phyloP scores from a whole-genome alignment of 768 basidiomycete genomes.

The Hygrocybe punicea region DNA sequence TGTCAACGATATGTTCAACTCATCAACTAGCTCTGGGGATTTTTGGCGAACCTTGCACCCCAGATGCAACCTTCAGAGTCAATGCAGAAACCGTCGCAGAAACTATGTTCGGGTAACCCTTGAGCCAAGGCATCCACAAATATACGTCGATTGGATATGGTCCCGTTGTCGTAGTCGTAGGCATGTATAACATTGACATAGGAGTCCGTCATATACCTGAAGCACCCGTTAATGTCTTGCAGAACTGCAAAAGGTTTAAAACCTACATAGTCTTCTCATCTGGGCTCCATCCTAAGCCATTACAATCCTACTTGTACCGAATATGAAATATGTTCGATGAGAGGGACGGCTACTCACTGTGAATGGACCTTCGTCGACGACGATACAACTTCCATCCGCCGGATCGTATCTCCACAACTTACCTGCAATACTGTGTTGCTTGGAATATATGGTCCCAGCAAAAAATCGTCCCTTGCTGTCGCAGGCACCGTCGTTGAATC shows the following conservation, averaged over 20 bases:
- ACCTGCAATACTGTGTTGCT: slow-evolving; percentile 50
- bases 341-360: slow-evolving; percentile 43
- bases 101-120: slow-evolving; percentile 49
- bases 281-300: slow-evolving; percentile 62
- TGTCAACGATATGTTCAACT: slow-evolving; percentile 23
- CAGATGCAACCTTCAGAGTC: slow-evolving; percentile 63
- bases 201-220: slow-evolving; percentile 72
- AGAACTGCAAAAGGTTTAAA: slow-evolving; percentile 3
- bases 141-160: slow-evolving; percentile 51
- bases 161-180: slow-evolving; percentile 62
- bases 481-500: slow-evolving; percentile 73
- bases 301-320: slow-evolving; percentile 45
- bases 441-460: slow-evolving; percentile 58
- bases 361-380: slow-evolving; percentile 63
- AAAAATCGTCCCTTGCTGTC: slow-evolving; percentile 63
- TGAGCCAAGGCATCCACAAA: slow-evolving; percentile 55
- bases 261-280: slow-evolving; percentile 59
- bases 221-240: slow-evolving; percentile 9
- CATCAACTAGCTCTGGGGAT: neutral
- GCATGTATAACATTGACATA: slow-evolving; percentile 62
- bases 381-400: slow-evolving; percentile 38
- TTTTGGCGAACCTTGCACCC: slow-evolving; percentile 51
- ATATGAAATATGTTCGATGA: slow-evolving; percentile 9
- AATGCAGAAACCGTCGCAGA: slow-evolving; percentile 64
- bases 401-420: slow-evolving; percentile 61